phyloP scores from a whole-genome alignment of 1,284 basidiomycete species.

The Microbotryum intermedium region DNA sequence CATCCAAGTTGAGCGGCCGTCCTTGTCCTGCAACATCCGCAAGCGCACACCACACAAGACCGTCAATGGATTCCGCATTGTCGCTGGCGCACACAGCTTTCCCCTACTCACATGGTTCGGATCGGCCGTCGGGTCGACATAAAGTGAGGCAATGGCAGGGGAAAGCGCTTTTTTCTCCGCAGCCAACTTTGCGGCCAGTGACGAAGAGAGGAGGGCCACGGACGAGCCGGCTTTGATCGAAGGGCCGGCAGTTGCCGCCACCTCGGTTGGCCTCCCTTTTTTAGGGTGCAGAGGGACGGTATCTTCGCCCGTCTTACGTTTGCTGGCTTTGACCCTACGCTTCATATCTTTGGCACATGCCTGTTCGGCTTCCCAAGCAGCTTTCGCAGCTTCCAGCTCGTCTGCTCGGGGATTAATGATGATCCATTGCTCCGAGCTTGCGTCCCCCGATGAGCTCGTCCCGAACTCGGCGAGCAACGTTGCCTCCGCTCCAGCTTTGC shows the following conservation, averaged over 20 bases:
- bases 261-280: background rate
- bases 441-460: too few species aligned
- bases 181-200: constrained; percentile 26
- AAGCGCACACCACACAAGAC: background rate
- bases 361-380: constrained; percentile 3
- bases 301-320: constrained; percentile 11
- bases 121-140: constrained; percentile 1
- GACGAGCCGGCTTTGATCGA: constrained; percentile 22
- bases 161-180: constrained; percentile 27
- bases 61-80: background rate
- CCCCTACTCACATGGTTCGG: constrained; percentile 15
- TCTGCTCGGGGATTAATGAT: constrained; percentile 29
- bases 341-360: background rate
- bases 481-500: constrained; percentile 15
- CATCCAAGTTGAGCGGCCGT: constrained; percentile 29
- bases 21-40: constrained; percentile 24
- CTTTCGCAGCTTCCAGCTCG: constrained; percentile 27
- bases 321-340: constrained; percentile 4
- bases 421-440: constrained; percentile 16
- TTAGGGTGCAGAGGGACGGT: background rate
- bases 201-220: constrained; percentile 20
- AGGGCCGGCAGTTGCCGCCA: background rate
- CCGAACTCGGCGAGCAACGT: constrained; percentile 1
- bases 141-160: constrained; percentile 23
- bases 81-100: too few species aligned